Percentiles rank a stretch among this genome's conserved stretches.
Conservation (phyloP, 345 rosid species). For the Eucalyptus marginata region DNA sequence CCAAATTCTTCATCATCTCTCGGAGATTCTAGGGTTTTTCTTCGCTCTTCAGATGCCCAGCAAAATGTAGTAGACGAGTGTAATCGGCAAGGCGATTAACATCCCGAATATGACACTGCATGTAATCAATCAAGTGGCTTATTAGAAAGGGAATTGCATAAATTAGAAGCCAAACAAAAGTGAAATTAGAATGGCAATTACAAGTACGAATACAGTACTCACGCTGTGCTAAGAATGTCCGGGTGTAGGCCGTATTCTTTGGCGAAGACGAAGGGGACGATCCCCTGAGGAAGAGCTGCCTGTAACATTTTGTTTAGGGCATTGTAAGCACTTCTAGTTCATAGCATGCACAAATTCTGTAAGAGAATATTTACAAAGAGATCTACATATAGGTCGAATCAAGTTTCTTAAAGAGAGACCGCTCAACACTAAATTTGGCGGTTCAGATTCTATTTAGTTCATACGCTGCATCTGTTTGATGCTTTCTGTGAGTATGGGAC, state of each 20-base stretch:
- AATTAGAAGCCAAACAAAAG: neutral
- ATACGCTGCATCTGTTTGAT: neutral
- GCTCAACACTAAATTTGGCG: neutral
- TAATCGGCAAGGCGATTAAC: slow-evolving; percentile 89
- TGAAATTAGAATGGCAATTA: neutral
- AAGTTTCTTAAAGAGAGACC: neutral
- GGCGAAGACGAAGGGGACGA: slow-evolving; percentile 11
- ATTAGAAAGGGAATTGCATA: neutral
- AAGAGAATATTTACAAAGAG: neutral
- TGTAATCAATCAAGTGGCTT: neutral
- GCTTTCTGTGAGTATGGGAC: neutral
- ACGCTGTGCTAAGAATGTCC: slow-evolving; percentile 12
- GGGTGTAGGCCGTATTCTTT: slow-evolving; percentile 6
- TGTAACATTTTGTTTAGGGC: neutral
- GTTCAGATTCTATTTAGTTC: neutral
- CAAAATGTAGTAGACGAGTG: slow-evolving; percentile 83
- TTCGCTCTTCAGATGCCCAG: slow-evolving; percentile 46
- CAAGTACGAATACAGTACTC: neutral
- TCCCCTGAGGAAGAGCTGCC: slow-evolving; percentile 12
- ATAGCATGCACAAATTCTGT: neutral
- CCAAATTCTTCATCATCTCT: neutral
- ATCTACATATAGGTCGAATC: neutral
- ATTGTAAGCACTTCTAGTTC: neutral
- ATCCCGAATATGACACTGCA: slow-evolving; percentile 97
- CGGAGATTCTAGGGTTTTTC: neutral